Evolutionary conservation across 805 yeast species (phyloP).

Genomic region (Nematodospora valgi): DNA sequence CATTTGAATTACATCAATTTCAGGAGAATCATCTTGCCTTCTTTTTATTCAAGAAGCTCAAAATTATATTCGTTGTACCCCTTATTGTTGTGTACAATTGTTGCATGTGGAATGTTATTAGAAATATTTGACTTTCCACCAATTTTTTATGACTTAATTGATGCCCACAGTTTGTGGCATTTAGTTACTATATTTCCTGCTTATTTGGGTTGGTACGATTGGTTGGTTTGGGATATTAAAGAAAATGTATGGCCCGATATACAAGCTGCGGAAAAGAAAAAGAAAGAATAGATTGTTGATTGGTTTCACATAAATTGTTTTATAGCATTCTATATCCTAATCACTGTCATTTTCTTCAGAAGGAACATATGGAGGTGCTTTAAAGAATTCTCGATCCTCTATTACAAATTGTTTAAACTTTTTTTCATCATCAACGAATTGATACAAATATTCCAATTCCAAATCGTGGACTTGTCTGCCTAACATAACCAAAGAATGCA

Average conservation of each 20-base stretch:
- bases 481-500: slow-evolving; percentile 85
- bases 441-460: slow-evolving; percentile 80
- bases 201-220: slow-evolving; percentile 42
- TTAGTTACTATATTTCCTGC: slow-evolving; percentile 62
- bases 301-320: too few species aligned
- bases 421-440: slow-evolving; percentile 63
- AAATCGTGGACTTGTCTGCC: slow-evolving; percentile 94
- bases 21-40: slow-evolving; percentile 21
- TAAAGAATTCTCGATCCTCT: slow-evolving; percentile 65
- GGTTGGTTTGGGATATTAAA: slow-evolving; percentile 41
- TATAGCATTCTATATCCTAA: slow-evolving; percentile 5
- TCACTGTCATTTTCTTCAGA: slow-evolving; percentile 23
- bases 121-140: slow-evolving; percentile 91
- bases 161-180: slow-evolving; percentile 97
- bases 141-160: slow-evolving; percentile 56
- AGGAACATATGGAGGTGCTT: slow-evolving; percentile 68
- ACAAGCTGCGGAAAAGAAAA: slow-evolving; percentile 11
- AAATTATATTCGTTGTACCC: slow-evolving; percentile 41
- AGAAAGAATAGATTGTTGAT: slow-evolving; percentile 9
- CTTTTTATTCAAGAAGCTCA: slow-evolving; percentile 31
- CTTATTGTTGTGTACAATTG: slow-evolving; percentile 33
- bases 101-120: slow-evolving; percentile 76
- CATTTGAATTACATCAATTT: slow-evolving; percentile 27
- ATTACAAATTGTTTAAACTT: slow-evolving; percentile 46
- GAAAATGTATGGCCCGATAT: slow-evolving; percentile 27